Percentiles rank a stretch among this genome's conserved stretches.
phyloP scores from a whole-genome alignment of 1,284 basidiomycete species.

The Coniophora puteana region DNA sequence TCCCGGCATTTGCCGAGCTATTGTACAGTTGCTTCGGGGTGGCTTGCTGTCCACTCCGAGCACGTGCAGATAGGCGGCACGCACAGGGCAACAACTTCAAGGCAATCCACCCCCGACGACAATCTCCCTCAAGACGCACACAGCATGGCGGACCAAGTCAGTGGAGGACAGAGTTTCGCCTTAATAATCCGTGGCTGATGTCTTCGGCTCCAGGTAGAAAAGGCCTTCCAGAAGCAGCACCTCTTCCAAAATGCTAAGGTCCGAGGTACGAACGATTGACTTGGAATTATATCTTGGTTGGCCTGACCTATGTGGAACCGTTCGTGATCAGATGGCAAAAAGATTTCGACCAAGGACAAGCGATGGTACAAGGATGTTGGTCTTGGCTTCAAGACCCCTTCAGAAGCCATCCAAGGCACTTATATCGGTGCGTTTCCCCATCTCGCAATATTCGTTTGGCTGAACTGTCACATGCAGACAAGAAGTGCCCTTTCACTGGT shows the following conservation, averaged over 20 bases:
- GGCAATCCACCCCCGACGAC: constrained; percentile 7
- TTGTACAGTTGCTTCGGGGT: constrained; percentile 47
- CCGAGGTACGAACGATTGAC: constrained; percentile 60
- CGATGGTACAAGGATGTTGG: constrained; percentile 99
- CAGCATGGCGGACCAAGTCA: constrained; percentile 28
- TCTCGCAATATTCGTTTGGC: neutral
- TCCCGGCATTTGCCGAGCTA: constrained; percentile 39
- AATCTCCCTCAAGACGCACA: constrained; percentile 16
- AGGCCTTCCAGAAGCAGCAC: constrained; percentile 95
- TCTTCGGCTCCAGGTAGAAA: constrained; percentile 69
- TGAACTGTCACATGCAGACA: constrained; percentile 60
- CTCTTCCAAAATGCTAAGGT: constrained; percentile 98
- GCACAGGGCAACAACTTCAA: constrained; percentile 13
- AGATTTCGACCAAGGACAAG: constrained; percentile 91
- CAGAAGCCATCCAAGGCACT: constrained; percentile 94
- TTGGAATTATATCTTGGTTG: constrained; percentile 6
- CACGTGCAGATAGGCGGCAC: constrained; percentile 33
- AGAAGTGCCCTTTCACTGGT: constrained; percentile 99
- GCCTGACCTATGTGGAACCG: constrained; percentile 10
- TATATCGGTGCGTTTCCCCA: constrained; percentile 79
- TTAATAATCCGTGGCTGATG: neutral
- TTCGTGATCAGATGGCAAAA: constrained; percentile 67
- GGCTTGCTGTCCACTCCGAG: constrained; percentile 38
- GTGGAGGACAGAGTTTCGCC: constrained; percentile 5
- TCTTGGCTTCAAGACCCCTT: constrained; percentile 94